Conservation (phyloP, 1,284 basidiomycete genomes). For the Tremellales sp. region DNA sequence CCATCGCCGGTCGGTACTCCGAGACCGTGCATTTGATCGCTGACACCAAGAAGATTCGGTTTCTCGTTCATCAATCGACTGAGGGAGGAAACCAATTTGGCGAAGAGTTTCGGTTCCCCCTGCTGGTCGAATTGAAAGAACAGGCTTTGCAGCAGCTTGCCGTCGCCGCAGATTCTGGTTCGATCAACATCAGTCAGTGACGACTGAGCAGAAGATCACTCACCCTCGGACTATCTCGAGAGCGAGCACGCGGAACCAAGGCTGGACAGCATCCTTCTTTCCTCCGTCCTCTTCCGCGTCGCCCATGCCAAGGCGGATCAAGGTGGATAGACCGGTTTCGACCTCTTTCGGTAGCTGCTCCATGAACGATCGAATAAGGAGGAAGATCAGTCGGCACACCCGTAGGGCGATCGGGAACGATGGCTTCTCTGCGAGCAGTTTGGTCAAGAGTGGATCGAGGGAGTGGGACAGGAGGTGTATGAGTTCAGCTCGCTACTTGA, state of each 20-base stretch:
- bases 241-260: conserved; percentile 83
- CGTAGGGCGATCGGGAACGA: conserved; percentile 83
- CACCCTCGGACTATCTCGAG: conserved; percentile 88
- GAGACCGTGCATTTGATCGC: conserved; percentile 72
- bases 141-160: conserved; percentile 70
- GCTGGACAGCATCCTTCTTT: conserved; percentile 50
- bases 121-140: conserved; percentile 74
- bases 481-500: conserved; percentile 67
- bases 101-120: conserved; percentile 66
- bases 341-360: conserved; percentile 72
- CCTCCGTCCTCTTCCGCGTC: conserved; percentile 49
- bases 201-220: conserved; percentile 18
- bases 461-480: conserved; percentile 79
- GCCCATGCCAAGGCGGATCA: conserved; percentile 72
- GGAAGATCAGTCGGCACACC: conserved; percentile 85
- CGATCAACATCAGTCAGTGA: neutral
- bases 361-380: conserved; percentile 88
- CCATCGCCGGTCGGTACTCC: conserved; percentile 53
- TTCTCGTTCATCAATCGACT: conserved; percentile 82
- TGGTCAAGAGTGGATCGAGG: conserved; percentile 83
- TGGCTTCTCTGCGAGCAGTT: conserved; percentile 75
- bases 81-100: conserved; percentile 71
- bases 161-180: conserved; percentile 70
- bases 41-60: conserved; percentile 72
- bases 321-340: conserved; percentile 75